Conservation (phyloP, 116 monocot genomes). For the Posidonia oceanica region DNA sequence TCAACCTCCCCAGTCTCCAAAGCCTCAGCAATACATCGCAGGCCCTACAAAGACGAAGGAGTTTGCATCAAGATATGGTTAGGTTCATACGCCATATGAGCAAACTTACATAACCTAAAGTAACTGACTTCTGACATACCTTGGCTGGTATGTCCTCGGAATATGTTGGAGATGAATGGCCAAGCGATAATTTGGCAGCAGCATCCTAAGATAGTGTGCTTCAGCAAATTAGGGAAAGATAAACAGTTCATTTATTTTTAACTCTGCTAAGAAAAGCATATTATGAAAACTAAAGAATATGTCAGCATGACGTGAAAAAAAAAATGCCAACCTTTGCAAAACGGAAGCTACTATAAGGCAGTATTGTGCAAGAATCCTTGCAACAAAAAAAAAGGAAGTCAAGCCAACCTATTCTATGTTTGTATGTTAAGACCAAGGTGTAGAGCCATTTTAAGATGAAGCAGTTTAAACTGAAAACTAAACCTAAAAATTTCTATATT, state of each 20-base stretch:
- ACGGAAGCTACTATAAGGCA: not conserved
- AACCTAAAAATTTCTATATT: too few species aligned
- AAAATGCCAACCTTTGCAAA: not conserved
- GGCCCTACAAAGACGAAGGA: constrained; percentile 12
- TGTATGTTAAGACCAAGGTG: too few species aligned
- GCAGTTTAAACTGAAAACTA: too few species aligned
- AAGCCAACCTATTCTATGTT: too few species aligned
- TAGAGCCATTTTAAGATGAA: too few species aligned
- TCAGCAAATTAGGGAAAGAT: not conserved
- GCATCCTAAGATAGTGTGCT: constrained; percentile 5
- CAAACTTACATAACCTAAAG: not conserved
- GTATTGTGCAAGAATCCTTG: not conserved
- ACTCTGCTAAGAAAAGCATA: not conserved
- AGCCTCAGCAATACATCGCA: constrained; percentile 21
- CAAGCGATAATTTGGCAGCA: constrained; percentile 4
- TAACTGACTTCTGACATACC: constrained; percentile 1
- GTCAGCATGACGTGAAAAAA: not conserved
- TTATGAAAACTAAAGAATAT: not conserved
- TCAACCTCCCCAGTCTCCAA: not conserved
- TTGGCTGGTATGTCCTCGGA: constrained; percentile 8
- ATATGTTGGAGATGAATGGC: constrained; percentile 8
- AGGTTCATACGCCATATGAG: not conserved
- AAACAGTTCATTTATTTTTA: not conserved
- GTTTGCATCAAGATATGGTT: not conserved
- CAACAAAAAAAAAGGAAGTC: not conserved